phyloP scores from a whole-genome alignment of 2,329 filamentous ascomycete species.

The Verticillium klebahnii region DNA sequence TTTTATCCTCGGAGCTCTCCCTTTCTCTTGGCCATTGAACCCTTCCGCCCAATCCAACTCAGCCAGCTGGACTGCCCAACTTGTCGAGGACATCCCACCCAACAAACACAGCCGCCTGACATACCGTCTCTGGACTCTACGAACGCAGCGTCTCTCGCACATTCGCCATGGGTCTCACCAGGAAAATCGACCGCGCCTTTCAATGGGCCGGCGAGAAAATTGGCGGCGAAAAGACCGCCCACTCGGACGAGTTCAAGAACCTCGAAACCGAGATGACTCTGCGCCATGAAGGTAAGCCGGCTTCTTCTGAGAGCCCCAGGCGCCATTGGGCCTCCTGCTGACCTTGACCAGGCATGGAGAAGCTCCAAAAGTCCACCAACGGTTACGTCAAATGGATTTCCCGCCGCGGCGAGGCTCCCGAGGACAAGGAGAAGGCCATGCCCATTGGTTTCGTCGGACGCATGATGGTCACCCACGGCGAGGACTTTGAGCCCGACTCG shows the following conservation, averaged over 20 bases:
- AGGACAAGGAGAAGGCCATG: constrained; percentile 83
- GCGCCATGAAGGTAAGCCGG: constrained; percentile 71
- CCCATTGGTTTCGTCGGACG: constrained; percentile 76
- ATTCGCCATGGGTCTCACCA: constrained; percentile 53
- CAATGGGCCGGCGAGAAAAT: constrained; percentile 98
- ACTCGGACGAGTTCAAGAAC: constrained; percentile 86
- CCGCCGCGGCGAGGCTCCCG: constrained; percentile 71
- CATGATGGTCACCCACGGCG: constrained; percentile 82
- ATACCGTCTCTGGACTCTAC: neutral
- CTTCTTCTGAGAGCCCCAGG: neutral
- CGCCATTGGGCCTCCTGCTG: constrained; percentile 1
- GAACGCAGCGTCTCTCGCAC: neutral
- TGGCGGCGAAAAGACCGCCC: constrained; percentile 84
- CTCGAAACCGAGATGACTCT: constrained; percentile 88
- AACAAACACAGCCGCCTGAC: neutral
- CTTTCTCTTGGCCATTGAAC: neutral
- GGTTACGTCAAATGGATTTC: constrained; percentile 84
- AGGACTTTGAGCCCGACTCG: constrained; percentile 87
- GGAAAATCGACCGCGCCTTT: constrained; percentile 92
- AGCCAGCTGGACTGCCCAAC: neutral
- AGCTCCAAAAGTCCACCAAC: constrained; percentile 80
- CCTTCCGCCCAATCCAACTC: neutral
- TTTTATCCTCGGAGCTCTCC: neutral
- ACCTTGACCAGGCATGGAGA: constrained; percentile 69
- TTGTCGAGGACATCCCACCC: neutral